A percentile compares a stretch with the other conserved stretches of the same genome.
These are phyloP conservation scores for Sphaerosporella brunnea DNA, from an alignment of 495 filamentous ascomycete genomes.

Conservation along the genomic window DNA sequence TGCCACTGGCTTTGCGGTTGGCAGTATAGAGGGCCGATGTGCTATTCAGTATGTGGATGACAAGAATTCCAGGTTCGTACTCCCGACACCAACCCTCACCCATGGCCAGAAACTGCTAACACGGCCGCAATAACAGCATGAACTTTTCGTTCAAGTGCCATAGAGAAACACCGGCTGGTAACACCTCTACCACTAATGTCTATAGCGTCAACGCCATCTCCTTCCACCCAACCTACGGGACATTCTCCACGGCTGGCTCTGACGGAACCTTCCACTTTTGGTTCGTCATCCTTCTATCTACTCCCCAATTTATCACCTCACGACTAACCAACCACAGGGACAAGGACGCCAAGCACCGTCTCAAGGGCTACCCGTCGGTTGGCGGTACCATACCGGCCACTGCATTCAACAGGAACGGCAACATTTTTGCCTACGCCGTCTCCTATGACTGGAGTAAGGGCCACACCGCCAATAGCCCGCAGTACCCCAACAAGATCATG, in stretches of 20 bases:
- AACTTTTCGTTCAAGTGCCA: constrained; percentile 95
- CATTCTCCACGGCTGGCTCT: constrained; percentile 74
- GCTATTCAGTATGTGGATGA: constrained; percentile 80
- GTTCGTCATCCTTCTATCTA: constrained; percentile 18
- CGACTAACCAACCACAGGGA: constrained; percentile 31
- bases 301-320: neutral
- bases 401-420: constrained; percentile 57
- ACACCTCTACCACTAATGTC: constrained; percentile 54
- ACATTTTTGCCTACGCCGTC: constrained; percentile 75
- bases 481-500: constrained; percentile 67
- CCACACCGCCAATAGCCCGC: constrained; percentile 50
- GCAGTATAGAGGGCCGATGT: constrained; percentile 76
- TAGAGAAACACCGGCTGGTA: constrained; percentile 49
- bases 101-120: neutral
- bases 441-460: constrained; percentile 95
- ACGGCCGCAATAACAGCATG: constrained; percentile 33
- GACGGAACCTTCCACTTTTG: constrained; percentile 85
- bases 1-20: constrained; percentile 67
- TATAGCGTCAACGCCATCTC: constrained; percentile 75
- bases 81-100: neutral
- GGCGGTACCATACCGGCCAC: constrained; percentile 64
- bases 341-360: constrained; percentile 67
- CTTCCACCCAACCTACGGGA: constrained; percentile 64
- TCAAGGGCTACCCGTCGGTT: constrained; percentile 75
- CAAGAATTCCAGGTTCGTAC: constrained; percentile 50